A percentile compares a stretch with the other conserved stretches of the same genome.
These are phyloP conservation scores for Geranomyces variabilis DNA, from an alignment of 192 early-diverging fungal genomes.

Conservation along the genomic window DNA sequence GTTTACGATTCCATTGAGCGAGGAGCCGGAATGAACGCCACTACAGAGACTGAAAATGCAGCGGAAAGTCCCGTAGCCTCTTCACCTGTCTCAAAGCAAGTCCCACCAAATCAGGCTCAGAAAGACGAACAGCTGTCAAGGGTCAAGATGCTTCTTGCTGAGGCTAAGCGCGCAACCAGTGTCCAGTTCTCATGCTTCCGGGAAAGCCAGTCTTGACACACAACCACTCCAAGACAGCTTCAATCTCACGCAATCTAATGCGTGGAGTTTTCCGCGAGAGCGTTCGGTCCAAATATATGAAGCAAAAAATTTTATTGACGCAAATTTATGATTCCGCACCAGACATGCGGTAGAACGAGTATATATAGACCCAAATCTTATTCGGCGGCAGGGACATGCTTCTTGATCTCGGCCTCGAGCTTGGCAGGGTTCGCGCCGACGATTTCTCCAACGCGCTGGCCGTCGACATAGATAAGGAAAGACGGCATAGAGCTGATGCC, in stretches of 20 bases:
- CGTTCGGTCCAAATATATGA: too few relatives aligned
- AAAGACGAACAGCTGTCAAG: constrained; percentile 49
- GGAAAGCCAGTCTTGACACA: constrained; percentile 1
- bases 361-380: too few relatives aligned
- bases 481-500: constrained; percentile 76
- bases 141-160: constrained; percentile 54
- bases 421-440: constrained; percentile 77
- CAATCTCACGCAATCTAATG: too few relatives aligned
- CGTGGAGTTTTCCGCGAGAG: too few relatives aligned
- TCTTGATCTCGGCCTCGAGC: constrained; percentile 71
- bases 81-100: neutral
- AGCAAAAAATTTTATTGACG: too few relatives aligned
- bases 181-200: constrained; percentile 72
- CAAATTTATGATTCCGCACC: too few relatives aligned
- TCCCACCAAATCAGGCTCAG: constrained; percentile 37
- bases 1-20: constrained; percentile 78
- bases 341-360: too few relatives aligned
- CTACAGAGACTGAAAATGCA: neutral
- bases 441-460: constrained; percentile 74
- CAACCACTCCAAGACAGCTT: too few relatives aligned
- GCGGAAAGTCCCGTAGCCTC: neutral
- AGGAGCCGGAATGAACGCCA: constrained; percentile 50
- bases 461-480: constrained; percentile 81
- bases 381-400: constrained; percentile 24
- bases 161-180: constrained; percentile 62